Evolutionary conservation across 129 eudicot species (phyloP).

Genomic region (Lactuca saligna): DNA sequence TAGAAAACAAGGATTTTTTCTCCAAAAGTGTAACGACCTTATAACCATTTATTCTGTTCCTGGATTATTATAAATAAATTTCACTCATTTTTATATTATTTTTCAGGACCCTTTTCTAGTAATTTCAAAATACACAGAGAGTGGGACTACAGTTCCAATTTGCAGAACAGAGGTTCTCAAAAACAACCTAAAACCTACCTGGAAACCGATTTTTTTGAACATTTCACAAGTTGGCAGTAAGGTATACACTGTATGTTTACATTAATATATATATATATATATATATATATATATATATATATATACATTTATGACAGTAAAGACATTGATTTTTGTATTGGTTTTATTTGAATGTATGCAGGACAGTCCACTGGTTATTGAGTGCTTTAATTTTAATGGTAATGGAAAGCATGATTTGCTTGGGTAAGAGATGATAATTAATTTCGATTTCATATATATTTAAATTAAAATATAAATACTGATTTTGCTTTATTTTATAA

Average conservation of each 20-base stretch:
- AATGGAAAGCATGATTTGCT: constrained; percentile 84
- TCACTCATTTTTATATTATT: constrained; percentile 16
- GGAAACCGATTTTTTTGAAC: constrained; percentile 71
- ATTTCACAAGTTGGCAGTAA: constrained; percentile 86
- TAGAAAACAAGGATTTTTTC: constrained; percentile 84
- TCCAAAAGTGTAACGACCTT: constrained; percentile 74
- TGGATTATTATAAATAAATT: neutral
- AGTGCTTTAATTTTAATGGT: constrained; percentile 83
- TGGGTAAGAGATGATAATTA: constrained; percentile 56
- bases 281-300: too few relatives aligned
- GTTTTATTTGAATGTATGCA: constrained; percentile 42
- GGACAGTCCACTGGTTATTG: constrained; percentile 78
- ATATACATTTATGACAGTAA: constrained; percentile 19
- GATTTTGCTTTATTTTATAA: constrained; percentile 12
- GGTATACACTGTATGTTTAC: constrained; percentile 42
- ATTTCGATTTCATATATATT: constrained; percentile 11
- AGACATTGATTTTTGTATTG: constrained; percentile 8
- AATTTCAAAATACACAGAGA: constrained; percentile 58
- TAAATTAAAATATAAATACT: constrained; percentile 10
- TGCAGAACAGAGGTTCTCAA: constrained; percentile 87
- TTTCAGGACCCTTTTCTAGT: constrained; percentile 91
- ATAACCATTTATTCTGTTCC: constrained; percentile 12
- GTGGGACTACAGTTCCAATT: constrained; percentile 66
- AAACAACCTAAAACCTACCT: constrained; percentile 69
- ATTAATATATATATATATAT: too few relatives aligned